Base-by-base conservation (phyloP, 768 basidiomycete species). In the Termitomyces sp. region DNA sequence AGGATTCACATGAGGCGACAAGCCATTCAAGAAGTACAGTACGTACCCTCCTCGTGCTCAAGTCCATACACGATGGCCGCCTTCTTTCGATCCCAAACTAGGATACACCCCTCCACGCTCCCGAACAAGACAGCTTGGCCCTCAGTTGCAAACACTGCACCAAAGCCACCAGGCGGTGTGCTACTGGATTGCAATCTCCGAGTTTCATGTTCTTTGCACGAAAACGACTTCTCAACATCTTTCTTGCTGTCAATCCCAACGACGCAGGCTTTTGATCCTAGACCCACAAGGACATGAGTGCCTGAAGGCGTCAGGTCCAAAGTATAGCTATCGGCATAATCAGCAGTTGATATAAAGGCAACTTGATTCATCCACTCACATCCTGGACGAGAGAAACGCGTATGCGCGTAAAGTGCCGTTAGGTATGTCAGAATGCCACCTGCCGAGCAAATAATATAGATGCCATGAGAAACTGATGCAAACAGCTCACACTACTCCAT, bases 391-490 rank as follows among this genome's bases (percentile, higher is more conserved):
- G 57, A 87, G 71, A 62, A 86, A 85, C 6, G 78, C 71, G 54
- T 80, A 81, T 11, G 81, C 83, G 5, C 80, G 78, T 44, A 85
- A 68, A 12, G 80, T 85, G 26, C 85, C 85, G 59, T 85, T 85
- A 0, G 84, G 83, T 56, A 88, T 71, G 62, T 82, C 80, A 60
- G 81, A 85, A 64, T 83, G 77, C 86, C 87, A 87, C 58, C 85
- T 87, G 30, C 37, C 48, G 2, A 54, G 26, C 54, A 40, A 60
- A 46, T 55, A 28, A 15, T 53, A 49, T 55, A n/a, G 37, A 47
- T 10, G 5, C 4, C 45, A 37, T 41, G 28, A 45, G 28, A 28
- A 52, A 24, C 43, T 44, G 43, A 9, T 40, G 30, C 11, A 22
- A 38, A 28, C 81, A 38, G 28, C 83, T 54, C 66, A 87, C 86